These are phyloP conservation scores for Erucastrum elatum DNA, from an alignment of 345 rosid species.

Conservation along the genomic window DNA sequence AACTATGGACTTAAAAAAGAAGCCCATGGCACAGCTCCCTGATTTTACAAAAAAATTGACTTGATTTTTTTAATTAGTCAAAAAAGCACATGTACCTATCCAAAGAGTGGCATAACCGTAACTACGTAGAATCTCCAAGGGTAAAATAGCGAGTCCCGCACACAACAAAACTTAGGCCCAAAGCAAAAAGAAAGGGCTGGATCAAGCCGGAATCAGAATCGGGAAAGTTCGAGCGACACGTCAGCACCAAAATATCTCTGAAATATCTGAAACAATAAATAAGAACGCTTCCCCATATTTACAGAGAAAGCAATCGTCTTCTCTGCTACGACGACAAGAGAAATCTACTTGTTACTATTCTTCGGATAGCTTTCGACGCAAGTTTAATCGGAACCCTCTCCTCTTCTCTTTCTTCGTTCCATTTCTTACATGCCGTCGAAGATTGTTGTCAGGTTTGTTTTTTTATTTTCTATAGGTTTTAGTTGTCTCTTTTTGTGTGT, in stretches of 20 bases:
- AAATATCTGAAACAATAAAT: constrained; percentile 50
- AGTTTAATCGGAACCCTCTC: background rate
- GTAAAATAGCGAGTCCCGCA: background rate
- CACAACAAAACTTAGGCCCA: background rate
- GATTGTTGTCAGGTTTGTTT: constrained; percentile 45
- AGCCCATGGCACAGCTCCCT: background rate
- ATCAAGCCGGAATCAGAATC: constrained; percentile 19
- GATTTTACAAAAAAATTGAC: background rate
- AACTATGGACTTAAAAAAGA: background rate
- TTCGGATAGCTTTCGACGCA: background rate
- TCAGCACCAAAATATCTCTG: constrained; percentile 39
- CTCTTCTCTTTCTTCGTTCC: background rate
- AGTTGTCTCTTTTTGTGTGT: background rate
- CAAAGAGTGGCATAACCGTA: background rate
- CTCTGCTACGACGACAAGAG: background rate
- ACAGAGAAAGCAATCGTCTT: background rate
- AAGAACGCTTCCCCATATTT: constrained; percentile 32
- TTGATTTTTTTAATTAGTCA: background rate
- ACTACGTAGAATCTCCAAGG: background rate
- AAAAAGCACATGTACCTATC: background rate
- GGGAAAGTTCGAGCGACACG: constrained; percentile 40
- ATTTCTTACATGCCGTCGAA: constrained; percentile 40
- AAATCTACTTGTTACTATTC: background rate
- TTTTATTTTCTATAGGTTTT: background rate
- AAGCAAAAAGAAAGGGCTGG: background rate